phyloP scores from a whole-genome alignment of 331 rosid species.

The Stylosanthes scabra region DNA sequence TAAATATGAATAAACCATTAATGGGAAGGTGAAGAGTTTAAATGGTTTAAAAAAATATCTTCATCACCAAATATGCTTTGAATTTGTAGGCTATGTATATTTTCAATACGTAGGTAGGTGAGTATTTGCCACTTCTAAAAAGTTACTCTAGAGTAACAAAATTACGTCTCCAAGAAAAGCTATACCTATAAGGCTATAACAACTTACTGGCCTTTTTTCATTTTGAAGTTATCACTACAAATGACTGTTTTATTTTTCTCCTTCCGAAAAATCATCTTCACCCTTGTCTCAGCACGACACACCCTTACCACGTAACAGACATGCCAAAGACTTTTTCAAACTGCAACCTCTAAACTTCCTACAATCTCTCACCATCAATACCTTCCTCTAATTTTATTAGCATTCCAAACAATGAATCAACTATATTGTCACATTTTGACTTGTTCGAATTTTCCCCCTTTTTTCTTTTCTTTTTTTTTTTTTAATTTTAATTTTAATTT shows the following conservation, averaged over 20 bases:
- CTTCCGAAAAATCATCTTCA: constrained; percentile 52
- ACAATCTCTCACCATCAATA: constrained; percentile 69
- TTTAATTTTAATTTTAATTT: neutral
- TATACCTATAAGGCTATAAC: no score
- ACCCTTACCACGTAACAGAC: constrained; percentile 36
- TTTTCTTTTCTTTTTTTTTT: neutral
- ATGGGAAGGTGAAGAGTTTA: no score
- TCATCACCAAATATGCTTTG: no score
- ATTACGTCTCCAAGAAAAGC: neutral
- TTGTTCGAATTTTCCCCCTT: neutral
- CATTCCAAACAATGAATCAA: constrained; percentile 54
- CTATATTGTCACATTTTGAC: constrained; percentile 10
- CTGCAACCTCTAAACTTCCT: constrained; percentile 48
- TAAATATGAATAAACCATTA: no score
- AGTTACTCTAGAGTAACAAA: constrained; percentile 4
- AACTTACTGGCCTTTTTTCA: neutral
- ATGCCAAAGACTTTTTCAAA: constrained; percentile 57
- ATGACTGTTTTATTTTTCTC: neutral
- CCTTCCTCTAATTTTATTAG: constrained; percentile 48
- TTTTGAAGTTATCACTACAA: constrained; percentile 6
- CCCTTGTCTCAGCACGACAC: constrained; percentile 52
- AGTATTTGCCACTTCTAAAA: no score
- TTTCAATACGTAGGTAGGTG: no score
- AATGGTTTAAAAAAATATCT: no score
- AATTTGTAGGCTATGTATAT: no score